Evolutionary conservation across 2,329 filamentous ascomycete species (phyloP).

Genomic region (Arthrobotrys iridis): DNA sequence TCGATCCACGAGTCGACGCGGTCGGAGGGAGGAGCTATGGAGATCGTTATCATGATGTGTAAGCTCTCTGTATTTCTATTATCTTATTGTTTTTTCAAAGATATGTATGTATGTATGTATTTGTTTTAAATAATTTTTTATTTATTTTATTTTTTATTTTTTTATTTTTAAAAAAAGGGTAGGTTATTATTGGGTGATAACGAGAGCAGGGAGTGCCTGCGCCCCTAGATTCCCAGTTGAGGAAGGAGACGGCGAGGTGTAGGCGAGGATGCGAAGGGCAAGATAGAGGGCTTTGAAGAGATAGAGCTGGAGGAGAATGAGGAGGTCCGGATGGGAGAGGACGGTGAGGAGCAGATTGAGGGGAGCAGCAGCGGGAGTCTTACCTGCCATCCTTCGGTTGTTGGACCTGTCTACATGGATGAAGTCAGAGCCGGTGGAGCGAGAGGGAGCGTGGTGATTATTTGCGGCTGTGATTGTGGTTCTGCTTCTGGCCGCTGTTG

Average conservation of each 20-base stretch:
- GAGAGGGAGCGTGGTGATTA: constrained; percentile 11
- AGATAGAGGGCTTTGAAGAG: constrained; percentile 49
- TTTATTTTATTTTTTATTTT: not conserved
- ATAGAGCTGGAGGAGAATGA: constrained; percentile 47
- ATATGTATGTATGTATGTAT: no score
- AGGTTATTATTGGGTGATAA: constrained; percentile 2
- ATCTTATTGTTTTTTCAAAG: no score
- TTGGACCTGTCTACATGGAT: constrained; percentile 54
- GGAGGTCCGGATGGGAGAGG: constrained; percentile 40
- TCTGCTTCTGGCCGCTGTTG: not conserved
- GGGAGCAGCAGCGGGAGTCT: constrained; percentile 14
- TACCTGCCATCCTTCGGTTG: constrained; percentile 54
- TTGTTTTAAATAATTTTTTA: not conserved
- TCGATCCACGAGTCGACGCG: constrained; percentile 88
- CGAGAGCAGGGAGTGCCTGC: not conserved
- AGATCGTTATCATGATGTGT: constrained; percentile 48
- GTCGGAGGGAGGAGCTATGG: constrained; percentile 50
- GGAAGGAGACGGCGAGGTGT: not conserved
- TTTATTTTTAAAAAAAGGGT: not conserved
- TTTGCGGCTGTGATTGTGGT: constrained; percentile 11
- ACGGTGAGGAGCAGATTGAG: constrained; percentile 8
- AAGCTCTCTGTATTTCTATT: not conserved
- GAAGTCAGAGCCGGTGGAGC: constrained; percentile 48
- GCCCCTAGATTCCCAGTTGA: constrained; percentile 11
- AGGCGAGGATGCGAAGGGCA: constrained; percentile 29